phyloP scores from a whole-genome alignment of 306 rosid genomes.

The Vachellia pachyceras region DNA sequence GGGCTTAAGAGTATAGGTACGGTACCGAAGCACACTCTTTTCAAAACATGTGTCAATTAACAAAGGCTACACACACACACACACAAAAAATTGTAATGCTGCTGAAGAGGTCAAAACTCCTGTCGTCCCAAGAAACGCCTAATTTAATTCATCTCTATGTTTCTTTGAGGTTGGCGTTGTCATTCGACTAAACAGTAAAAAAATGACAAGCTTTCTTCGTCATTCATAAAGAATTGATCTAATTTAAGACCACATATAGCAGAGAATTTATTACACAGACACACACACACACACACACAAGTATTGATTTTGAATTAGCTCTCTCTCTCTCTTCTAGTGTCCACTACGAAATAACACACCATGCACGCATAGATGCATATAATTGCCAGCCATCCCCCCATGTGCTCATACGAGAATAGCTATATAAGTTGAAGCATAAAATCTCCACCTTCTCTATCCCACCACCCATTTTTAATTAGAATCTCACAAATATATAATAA shows the following conservation, averaged over 20 bases:
- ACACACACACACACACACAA: not conserved
- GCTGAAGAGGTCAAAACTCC: not conserved
- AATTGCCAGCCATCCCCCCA: not conserved
- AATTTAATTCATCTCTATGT: not conserved
- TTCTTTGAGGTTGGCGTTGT: constrained; percentile 1
- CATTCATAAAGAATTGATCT: not conserved
- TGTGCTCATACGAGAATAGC: not conserved
- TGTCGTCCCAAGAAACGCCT: not conserved
- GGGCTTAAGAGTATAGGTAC: not conserved
- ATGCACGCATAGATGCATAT: not conserved
- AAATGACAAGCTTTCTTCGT: not conserved
- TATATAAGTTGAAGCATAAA: not conserved
- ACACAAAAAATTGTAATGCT: no score
- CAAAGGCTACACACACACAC: not conserved
- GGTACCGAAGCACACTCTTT: not conserved
- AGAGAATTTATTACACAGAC: not conserved
- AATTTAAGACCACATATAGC: not conserved
- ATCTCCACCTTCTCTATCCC: not conserved
- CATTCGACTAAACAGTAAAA: not conserved
- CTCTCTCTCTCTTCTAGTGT: not conserved
- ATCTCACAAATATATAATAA: no score
- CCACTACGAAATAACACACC: not conserved
- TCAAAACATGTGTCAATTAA: not conserved
- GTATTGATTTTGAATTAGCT: not conserved
- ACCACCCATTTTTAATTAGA: not conserved